Conservation (phyloP, 83 land plant species). For the Diphasiastrum complanatum region DNA sequence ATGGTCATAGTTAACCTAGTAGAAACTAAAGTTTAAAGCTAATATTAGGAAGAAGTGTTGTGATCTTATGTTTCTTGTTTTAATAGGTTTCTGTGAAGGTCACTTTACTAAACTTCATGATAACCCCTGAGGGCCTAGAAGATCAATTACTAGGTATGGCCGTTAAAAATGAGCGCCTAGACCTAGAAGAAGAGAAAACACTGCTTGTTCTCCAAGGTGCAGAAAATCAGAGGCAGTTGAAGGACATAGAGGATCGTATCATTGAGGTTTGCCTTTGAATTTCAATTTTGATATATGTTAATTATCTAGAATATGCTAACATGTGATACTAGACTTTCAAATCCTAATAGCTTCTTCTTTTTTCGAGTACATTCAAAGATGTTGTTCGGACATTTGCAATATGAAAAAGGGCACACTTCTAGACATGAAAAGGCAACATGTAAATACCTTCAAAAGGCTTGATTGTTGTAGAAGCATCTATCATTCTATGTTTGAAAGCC, state of each 20-base stretch:
- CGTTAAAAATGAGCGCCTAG: constrained; percentile 40
- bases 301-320: too few relatives aligned
- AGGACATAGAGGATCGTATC: constrained; percentile 37
- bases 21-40: not conserved
- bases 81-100: constrained; percentile 38
- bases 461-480: too few relatives aligned
- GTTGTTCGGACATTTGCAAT: too few relatives aligned
- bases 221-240: constrained; percentile 38
- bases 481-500: too few relatives aligned
- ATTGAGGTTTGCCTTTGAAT: constrained; percentile 39
- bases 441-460: too few relatives aligned
- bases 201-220: constrained; percentile 39
- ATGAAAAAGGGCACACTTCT: too few relatives aligned
- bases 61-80: not conserved
- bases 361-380: too few relatives aligned
- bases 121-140: constrained; percentile 36
- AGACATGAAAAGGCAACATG: too few relatives aligned
- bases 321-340: too few relatives aligned
- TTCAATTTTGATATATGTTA: too few relatives aligned
- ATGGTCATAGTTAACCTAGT: too few relatives aligned
- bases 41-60: not conserved
- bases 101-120: constrained; percentile 37
- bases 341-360: too few relatives aligned
- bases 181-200: constrained; percentile 41
- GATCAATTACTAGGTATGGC: constrained; percentile 40